Percentiles rank a stretch among this genome's conserved stretches.
Conservation (phyloP, 768 basidiomycete species). For the Pleurotus eryngii region DNA sequence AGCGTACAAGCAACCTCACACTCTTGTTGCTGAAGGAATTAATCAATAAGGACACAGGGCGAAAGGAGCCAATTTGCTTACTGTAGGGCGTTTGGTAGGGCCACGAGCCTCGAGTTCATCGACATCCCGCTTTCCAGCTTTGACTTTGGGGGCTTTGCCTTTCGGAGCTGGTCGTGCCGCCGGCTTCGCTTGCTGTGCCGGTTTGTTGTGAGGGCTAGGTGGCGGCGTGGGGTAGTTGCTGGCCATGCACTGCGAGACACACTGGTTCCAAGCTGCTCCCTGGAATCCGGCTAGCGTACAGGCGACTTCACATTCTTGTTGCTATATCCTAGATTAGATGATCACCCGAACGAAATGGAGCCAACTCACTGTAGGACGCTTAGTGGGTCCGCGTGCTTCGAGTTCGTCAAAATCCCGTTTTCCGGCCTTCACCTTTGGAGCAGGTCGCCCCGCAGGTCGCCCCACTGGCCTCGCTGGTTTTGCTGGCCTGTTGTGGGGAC, state of each 20-base stretch:
- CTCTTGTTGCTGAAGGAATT: conserved; percentile 5
- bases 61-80: background rate
- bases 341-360: too few relatives aligned
- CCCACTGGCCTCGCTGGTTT: background rate
- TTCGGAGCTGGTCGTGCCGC: background rate
- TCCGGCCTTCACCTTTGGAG: too few relatives aligned
- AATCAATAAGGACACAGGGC: background rate
- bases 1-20: conserved; percentile 2
- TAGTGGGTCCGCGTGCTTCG: too few relatives aligned
- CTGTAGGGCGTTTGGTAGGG: background rate
- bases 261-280: background rate
- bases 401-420: too few relatives aligned
- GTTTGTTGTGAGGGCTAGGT: background rate
- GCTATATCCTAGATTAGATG: too few relatives aligned
- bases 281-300: background rate
- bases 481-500: background rate
- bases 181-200: too few relatives aligned
- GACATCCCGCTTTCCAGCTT: too few relatives aligned
- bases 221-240: conserved; percentile 2
- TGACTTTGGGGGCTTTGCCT: background rate
- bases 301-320: conserved; percentile 5
- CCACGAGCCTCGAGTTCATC: background rate
- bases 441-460: too few relatives aligned
- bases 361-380: too few relatives aligned
- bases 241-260: background rate